Percentiles rank a stretch among this genome's conserved stretches.
Evolutionary conservation across 805 yeast genomes (phyloP).

Genomic region (Pachysolen tannophilus): DNA sequence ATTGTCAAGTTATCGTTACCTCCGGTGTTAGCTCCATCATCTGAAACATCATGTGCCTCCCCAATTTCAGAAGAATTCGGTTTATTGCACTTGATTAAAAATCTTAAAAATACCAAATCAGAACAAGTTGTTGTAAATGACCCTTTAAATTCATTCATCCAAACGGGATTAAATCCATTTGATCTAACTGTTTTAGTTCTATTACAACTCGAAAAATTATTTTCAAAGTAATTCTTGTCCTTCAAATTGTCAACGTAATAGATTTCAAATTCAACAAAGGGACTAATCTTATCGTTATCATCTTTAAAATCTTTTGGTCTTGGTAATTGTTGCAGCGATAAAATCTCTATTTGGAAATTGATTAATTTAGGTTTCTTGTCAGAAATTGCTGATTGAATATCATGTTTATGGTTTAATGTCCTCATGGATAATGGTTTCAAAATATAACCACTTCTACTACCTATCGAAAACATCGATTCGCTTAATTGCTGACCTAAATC

Average conservation of each 20-base stretch:
- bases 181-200: constrained; percentile 33
- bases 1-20: constrained; percentile 19
- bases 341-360: constrained; percentile 33
- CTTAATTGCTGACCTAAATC: constrained; percentile 87
- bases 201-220: neutral
- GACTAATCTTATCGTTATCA: constrained; percentile 39
- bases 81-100: constrained; percentile 32
- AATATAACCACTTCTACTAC: constrained; percentile 63
- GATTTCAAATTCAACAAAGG: constrained; percentile 55
- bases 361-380: too few relatives aligned
- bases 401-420: constrained; percentile 11
- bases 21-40: constrained; percentile 13
- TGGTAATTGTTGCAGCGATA: constrained; percentile 86
- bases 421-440: constrained; percentile 52
- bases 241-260: constrained; percentile 30
- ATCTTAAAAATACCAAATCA: constrained; percentile 48
- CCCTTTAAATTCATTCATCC: constrained; percentile 56
- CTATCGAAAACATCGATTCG: constrained; percentile 67
- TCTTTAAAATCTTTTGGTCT: constrained; percentile 46
- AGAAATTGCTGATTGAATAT: constrained; percentile 10
- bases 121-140: constrained; percentile 25
- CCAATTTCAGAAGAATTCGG: constrained; percentile 7
- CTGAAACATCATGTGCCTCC: constrained; percentile 2
- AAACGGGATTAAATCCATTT: constrained; percentile 84
- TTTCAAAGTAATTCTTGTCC: neutral